Evolutionary conservation across 352 stramenopile species (phyloP), one percentile per base, ranked within the genome.

Genomic region (Globisporangium splendens): DNA sequence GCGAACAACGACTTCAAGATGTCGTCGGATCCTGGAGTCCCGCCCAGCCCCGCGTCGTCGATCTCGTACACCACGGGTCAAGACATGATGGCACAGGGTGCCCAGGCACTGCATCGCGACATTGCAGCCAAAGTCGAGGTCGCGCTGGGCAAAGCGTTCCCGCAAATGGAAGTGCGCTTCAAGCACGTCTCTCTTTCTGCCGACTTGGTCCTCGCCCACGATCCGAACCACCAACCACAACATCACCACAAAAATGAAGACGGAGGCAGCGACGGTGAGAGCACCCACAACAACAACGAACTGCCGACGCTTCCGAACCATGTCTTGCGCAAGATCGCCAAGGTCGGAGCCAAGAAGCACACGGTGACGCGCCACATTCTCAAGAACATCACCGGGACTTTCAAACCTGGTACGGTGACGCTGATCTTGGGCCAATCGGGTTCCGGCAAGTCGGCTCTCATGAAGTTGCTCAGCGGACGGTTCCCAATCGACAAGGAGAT

Each of bases 401-500:
- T 87, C 60, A 65, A 71, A n/a, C 73, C 77, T 0, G 73, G 77
- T 13, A 81, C 70, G 0, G 54, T 84, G 41, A 88, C 77, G 38
- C 70, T 88, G n/a, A 66, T 88, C 24, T 61, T 86, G 11, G 77
- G 75, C 8, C 73, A 86, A 62, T 72, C 65, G 1, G 66, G 66
- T 15, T 68, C 65, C 15, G 69, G 69, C 51, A 77, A 78, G 60
- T 74, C 67, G 31, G 60, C 67, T 17, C 17, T 83, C 35, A 74
- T 89, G 62, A 86, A 87, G 62, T n/a, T 81, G 5, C 61, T 89
- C 15, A 76, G 68, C 46, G 72, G 72, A 1, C 74, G 75, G 0
- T 86, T 89, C 56, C 72, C 69, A 3, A 55, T 79, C 35, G 59
- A 70, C 50, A 83, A 73, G 58, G 68, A 63, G 38, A 68, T 84